Percentiles rank a stretch among this genome's conserved stretches.
Conservation (phyloP, 2,329 filamentous ascomycete genomes). For the Alternaria consortialis region DNA sequence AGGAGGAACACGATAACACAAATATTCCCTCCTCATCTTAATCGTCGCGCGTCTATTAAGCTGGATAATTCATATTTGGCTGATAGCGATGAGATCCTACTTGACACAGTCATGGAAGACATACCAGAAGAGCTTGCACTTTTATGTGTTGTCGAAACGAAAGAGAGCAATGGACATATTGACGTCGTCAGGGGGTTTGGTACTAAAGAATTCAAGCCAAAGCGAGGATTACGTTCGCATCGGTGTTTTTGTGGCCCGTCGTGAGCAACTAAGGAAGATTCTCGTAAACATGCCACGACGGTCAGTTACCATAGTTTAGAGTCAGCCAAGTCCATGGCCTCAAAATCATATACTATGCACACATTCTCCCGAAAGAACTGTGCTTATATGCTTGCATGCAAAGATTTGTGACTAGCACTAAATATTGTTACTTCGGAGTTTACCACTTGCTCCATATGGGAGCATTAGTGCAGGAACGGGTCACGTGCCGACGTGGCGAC, state of each 20-base stretch:
- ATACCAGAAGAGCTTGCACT: neutral
- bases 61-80: neutral
- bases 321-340: too few species aligned
- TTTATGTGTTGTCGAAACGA: neutral
- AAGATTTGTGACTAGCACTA: neutral
- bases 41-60: neutral
- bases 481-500: constrained; percentile 14
- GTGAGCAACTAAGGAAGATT: neutral
- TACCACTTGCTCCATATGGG: neutral
- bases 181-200: constrained; percentile 5
- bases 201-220: neutral
- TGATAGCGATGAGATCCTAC: neutral
- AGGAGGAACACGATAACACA: neutral
- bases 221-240: neutral
- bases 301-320: constrained; percentile 1
- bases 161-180: neutral
- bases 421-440: neutral
- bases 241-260: neutral
- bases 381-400: neutral
- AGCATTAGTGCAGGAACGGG: neutral
- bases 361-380: neutral
- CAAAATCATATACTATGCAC: neutral
- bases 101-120: neutral
- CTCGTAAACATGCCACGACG: constrained; percentile 10
- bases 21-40: neutral